phyloP scores from a whole-genome alignment of 1,284 basidiomycete genomes.

The Pisolithus thermaeus region DNA sequence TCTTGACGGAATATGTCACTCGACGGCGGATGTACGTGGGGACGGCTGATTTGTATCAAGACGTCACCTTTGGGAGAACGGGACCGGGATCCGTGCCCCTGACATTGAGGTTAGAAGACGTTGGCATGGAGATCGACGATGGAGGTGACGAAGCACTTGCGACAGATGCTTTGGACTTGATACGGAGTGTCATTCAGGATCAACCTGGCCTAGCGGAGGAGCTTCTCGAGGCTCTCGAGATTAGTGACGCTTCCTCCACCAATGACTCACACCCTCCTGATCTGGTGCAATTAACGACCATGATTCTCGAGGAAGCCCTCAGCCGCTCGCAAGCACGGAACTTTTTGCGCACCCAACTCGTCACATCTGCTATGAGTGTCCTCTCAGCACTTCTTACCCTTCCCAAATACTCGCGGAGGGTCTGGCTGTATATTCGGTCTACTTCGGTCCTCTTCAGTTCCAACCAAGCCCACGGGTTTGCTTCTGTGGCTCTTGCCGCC shows the following conservation, averaged over 20 bases:
- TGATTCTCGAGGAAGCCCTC: constrained; percentile 79
- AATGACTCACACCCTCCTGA: constrained; percentile 33
- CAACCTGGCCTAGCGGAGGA: constrained; percentile 58
- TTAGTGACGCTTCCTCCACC: constrained; percentile 9
- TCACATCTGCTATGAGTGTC: constrained; percentile 75
- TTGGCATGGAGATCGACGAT: constrained; percentile 59
- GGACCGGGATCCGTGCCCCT: constrained; percentile 35
- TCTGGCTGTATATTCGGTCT: constrained; percentile 83
- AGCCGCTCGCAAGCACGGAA: constrained; percentile 45
- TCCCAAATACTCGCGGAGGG: constrained; percentile 67
- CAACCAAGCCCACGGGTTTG: constrained; percentile 44
- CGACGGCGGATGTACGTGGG: constrained; percentile 41
- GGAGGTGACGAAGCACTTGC: constrained; percentile 57
- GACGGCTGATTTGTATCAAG: constrained; percentile 39
- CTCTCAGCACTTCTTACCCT: constrained; percentile 74
- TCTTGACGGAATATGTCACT: constrained; percentile 69
- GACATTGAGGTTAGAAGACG: constrained; percentile 54
- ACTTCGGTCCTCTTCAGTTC: constrained; percentile 72
- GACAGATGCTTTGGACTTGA: constrained; percentile 72
- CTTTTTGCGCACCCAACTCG: constrained; percentile 55
- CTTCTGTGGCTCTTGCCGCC: constrained; percentile 60
- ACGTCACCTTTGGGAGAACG: constrained; percentile 45
- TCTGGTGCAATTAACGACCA: constrained; percentile 74
- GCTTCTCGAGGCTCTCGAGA: constrained; percentile 65
- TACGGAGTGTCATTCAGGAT: constrained; percentile 69